phyloP scores from a whole-genome alignment of 345 rosid species.

The Cardiospermum halicacabum region DNA sequence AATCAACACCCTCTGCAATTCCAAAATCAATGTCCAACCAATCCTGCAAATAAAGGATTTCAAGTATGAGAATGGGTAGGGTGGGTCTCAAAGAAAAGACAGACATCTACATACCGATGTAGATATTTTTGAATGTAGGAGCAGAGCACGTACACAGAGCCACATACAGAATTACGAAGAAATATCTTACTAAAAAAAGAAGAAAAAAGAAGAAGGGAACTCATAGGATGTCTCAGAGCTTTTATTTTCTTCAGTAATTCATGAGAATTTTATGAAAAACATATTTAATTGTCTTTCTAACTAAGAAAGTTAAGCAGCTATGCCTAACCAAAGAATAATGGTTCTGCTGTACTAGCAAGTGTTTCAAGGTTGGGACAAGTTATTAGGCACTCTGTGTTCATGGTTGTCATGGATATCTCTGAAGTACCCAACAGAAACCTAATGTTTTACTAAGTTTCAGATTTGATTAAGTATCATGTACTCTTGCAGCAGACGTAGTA shows the following conservation, averaged over 20 bases:
- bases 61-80: conserved; percentile 13
- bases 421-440: neutral
- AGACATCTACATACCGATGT: neutral
- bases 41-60: conserved; percentile 49
- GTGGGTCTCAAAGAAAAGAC: neutral
- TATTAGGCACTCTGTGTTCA: too few species aligned
- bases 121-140: neutral
- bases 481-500: neutral
- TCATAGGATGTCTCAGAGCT: neutral
- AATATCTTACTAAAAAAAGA: neutral
- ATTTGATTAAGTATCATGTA: neutral
- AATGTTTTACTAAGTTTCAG: neutral
- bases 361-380: too few species aligned
- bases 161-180: neutral
- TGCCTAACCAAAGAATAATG: too few species aligned
- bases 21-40: conserved; percentile 99
- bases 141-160: conserved; percentile 6
- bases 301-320: too few species aligned
- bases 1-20: conserved; percentile 93
- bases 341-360: too few species aligned
- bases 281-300: neutral
- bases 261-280: neutral
- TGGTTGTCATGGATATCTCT: neutral
- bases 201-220: too few species aligned
- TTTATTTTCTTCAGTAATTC: neutral